Evolutionary conservation across 2,329 filamentous ascomycete species (phyloP), one percentile per base, ranked within the genome.

Genomic region (Diaporthe caulivora): DNA sequence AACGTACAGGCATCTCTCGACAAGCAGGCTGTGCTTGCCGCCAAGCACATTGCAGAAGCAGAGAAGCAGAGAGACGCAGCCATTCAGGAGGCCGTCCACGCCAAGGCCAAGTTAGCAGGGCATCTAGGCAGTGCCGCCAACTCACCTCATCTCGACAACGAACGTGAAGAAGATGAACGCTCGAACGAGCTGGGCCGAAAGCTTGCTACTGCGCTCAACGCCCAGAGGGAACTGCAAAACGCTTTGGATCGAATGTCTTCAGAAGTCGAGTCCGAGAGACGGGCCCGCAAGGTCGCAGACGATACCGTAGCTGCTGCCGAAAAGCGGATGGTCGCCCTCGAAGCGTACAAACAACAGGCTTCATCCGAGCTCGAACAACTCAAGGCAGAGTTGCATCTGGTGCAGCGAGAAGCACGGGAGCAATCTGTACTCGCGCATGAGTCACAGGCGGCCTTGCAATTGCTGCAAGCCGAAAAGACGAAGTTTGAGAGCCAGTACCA

Each of bases 11-110:
- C 87, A 18, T 94, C 95, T 0, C 94, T 99, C 65, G 95, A 98
- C 78, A 92, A 94, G 77, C 97, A 98, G 84, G 94, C 95, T 17
- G 87, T 94, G 10, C 86, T 94, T 72, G 95, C 97, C 11, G 95
- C 95, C 0, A 95, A 93, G 81, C 92, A 96, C 75, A 95, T 99
- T 75, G 95, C 96, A 1, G 95, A 98, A 81, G 93, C 97, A 1
- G 97, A 99, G 81, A 95, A 94, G 80, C 97, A 99, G 84, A 90
- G 97, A 67, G 97, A 99, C 83, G 92, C 93, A 53, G 97, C 97
- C n/a, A 92, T 99, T 70, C 94, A 93, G 78, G 97, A 99, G 84
- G 97, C 97, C 1, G 93, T 97, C 0, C 98, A 98, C 82, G 94
- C 95, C 44, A 98, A 97, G 80, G 95, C 97, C 3, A 98, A 95